Evolutionary conservation across 2,329 filamentous ascomycete species (phyloP).

Genomic region (Falciphora oryzae): DNA sequence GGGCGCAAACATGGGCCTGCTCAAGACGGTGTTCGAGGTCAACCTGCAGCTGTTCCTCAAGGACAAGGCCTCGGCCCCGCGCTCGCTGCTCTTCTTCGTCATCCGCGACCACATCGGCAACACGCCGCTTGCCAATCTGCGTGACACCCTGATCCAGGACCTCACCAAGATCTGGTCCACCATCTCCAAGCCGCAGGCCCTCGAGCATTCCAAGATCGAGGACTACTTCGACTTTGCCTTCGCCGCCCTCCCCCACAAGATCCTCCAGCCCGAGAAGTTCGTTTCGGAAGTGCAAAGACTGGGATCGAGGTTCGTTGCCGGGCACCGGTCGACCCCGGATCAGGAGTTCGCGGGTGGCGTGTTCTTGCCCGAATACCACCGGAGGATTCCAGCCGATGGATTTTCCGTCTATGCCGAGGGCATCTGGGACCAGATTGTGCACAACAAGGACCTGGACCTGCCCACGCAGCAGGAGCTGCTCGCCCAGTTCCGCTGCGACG

Average conservation of each 20-base stretch:
- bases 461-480: slow-evolving; percentile 96
- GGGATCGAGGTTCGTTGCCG: slow-evolving; percentile 74
- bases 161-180: slow-evolving; percentile 87
- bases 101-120: slow-evolving; percentile 94
- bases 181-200: slow-evolving; percentile 82
- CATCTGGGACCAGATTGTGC: slow-evolving; percentile 97
- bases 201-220: slow-evolving; percentile 84
- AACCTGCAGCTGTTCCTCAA: slow-evolving; percentile 96
- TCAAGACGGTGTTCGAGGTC: slow-evolving; percentile 99
- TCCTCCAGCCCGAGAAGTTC: slow-evolving; percentile 90
- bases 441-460: slow-evolving; percentile 96
- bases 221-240: slow-evolving; percentile 99
- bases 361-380: slow-evolving; percentile 90
- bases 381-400: slow-evolving; percentile 94
- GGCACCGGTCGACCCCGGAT: slow-evolving; percentile 68
- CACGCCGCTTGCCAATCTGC: slow-evolving; percentile 84
- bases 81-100: slow-evolving; percentile 95
- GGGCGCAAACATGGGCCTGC: slow-evolving; percentile 95
- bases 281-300: slow-evolving; percentile 72
- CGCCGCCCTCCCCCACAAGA: slow-evolving; percentile 91
- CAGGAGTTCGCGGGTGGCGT: slow-evolving; percentile 73
- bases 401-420: slow-evolving; percentile 90
- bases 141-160: slow-evolving; percentile 85
- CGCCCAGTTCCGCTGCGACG: slow-evolving; percentile 95
- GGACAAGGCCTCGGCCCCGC: slow-evolving; percentile 83